These are phyloP conservation scores for Suhomyces bokatorum DNA, from an alignment of 1,139 yeast genomes.

Conservation along the genomic window DNA sequence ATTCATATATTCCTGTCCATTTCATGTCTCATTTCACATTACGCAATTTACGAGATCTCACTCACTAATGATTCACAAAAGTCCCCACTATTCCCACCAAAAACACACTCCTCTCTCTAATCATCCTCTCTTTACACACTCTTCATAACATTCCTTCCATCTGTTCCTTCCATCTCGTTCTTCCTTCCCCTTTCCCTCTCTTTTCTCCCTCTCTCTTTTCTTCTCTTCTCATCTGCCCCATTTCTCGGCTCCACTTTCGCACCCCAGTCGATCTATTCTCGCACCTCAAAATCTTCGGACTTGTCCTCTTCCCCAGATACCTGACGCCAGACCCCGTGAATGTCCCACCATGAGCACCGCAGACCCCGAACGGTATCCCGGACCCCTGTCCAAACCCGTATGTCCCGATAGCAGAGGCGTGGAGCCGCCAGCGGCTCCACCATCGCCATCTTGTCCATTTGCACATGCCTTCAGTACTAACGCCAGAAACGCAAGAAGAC, in stretches of 20 bases:
- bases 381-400: conserved; percentile 7
- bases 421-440: not conserved
- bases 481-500: conserved; percentile 55
- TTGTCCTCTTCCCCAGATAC: not conserved
- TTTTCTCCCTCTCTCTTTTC: not conserved
- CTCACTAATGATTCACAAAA: too few species aligned
- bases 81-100: too few species aligned
- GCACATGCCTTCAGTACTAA: conserved; percentile 1
- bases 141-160: too few species aligned
- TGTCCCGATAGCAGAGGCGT: not conserved
- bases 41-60: too few species aligned
- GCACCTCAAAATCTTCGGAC: conserved; percentile 1
- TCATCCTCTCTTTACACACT: too few species aligned
- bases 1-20: too few species aligned
- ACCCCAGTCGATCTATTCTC: not conserved
- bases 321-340: not conserved
- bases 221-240: not conserved
- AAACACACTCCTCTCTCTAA: too few species aligned
- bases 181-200: too few species aligned
- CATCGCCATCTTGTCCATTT: not conserved
- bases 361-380: conserved; percentile 3
- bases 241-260: not conserved
- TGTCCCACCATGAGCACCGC: conserved; percentile 4
- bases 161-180: too few species aligned
- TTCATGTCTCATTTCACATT: too few species aligned